These are phyloP conservation scores for Mikania micrantha DNA, from an alignment of 129 eudicot species.

Conservation along the genomic window DNA sequence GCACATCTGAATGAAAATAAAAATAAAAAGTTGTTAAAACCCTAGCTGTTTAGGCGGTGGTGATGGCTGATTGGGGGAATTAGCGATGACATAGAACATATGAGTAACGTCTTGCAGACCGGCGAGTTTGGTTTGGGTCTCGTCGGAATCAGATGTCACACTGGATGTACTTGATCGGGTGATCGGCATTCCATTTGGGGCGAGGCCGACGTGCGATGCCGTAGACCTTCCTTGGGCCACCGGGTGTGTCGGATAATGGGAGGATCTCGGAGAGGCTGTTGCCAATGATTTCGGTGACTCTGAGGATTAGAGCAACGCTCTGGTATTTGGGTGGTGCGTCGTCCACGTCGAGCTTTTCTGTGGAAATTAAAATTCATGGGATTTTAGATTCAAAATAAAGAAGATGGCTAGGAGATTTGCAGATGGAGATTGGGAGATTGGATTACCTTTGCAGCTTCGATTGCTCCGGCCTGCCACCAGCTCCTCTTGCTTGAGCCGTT, in stretches of 20 bases:
- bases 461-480: slow-evolving; percentile 74
- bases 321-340: too few species aligned
- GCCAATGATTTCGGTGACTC: slow-evolving; percentile 59
- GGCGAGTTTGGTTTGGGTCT: slow-evolving; percentile 36
- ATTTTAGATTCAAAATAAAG: background rate
- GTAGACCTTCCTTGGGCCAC: slow-evolving; percentile 69
- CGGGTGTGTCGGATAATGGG: slow-evolving; percentile 46
- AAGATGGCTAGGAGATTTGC: background rate
- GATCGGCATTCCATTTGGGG: slow-evolving; percentile 42
- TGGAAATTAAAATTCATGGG: too few species aligned
- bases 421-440: background rate
- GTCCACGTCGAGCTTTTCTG: too few species aligned
- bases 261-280: slow-evolving; percentile 52
- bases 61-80: slow-evolving; percentile 44
- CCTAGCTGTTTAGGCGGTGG: too few species aligned
- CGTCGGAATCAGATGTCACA: slow-evolving; percentile 38
- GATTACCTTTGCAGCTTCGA: slow-evolving; percentile 49
- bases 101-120: slow-evolving; percentile 44
- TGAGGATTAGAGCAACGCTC: slow-evolving; percentile 39
- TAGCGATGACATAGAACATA: slow-evolving; percentile 44
- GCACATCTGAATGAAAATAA: too few species aligned
- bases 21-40: too few species aligned
- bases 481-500: slow-evolving; percentile 42
- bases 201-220: slow-evolving; percentile 59
- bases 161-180: slow-evolving; percentile 38